phyloP scores from a whole-genome alignment of 140 eudicot species.

The Cichorium intybus region DNA sequence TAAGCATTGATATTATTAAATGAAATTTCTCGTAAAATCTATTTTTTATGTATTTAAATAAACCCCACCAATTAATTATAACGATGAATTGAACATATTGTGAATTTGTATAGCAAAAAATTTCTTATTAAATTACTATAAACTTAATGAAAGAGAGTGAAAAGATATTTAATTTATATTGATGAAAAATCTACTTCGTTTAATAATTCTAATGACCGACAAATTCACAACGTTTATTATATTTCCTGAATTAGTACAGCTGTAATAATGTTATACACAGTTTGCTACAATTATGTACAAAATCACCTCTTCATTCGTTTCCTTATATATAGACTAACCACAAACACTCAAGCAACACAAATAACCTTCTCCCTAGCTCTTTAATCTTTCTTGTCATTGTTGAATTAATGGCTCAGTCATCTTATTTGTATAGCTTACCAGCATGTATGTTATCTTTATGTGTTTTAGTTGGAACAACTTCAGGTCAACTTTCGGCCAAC shows the following conservation, averaged over 20 bases:
- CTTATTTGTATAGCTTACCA: constrained; percentile 4
- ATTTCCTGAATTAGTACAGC: not conserved
- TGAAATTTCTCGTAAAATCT: no score
- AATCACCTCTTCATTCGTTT: not conserved
- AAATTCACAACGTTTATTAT: no score
- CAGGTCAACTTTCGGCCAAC: constrained; percentile 54
- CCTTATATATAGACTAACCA: constrained; percentile 14
- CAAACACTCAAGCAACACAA: constrained; percentile 6
- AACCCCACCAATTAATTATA: no score
- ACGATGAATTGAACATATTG: no score
- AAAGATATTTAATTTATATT: no score
- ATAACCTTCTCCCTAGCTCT: not conserved
- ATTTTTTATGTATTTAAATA: no score
- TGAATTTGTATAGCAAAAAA: no score
- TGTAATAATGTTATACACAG: not conserved
- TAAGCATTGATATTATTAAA: no score
- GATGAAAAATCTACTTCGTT: no score
- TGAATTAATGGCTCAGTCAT: constrained; percentile 16
- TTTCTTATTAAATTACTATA: no score
- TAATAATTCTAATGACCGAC: no score
- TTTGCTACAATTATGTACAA: not conserved
- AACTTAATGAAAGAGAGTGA: no score
- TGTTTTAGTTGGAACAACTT: constrained; percentile 24
- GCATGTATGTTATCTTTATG: constrained; percentile 7
- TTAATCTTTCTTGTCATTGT: not conserved